Evolutionary conservation across 257 asterid genomes (phyloP), one percentile per base, ranked within the genome.

Genomic region (Hygrophila difformis): DNA sequence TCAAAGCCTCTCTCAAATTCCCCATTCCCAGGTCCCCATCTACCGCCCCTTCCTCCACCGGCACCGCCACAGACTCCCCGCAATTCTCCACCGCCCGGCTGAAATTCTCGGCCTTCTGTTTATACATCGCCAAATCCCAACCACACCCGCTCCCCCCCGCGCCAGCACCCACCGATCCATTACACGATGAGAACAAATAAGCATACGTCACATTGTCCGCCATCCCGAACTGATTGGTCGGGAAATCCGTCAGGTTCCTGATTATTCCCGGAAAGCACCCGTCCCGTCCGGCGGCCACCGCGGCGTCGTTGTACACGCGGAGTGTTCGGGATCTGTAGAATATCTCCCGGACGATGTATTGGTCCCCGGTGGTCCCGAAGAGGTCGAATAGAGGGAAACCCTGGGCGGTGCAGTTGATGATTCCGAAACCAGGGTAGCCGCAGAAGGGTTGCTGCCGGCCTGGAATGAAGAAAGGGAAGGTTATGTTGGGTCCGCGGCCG

Each of bases 141-240:
- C 36, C 13, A 1, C 41, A n/a, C n/a, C n/a, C 62, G 8, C 41
- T 6, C 5, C 28, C 53, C 8, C 17, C 19, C 26, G 12, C 41
- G 20, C 14, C 0, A 44, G 2, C 48, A 60, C 5, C 1, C n/a
- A n/a, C n/a, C n/a, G 48, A 8, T 0, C 0, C 7, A 0, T 2
- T 18, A 52, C 94, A 83, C 17, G 75, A 60, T 2, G 79, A 70
- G 29, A 79, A 50, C 46, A 79, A 39, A 46, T 47, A 49, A 28
- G 72, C 71, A 3, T 1, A 3, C 13, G 72, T 50, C n/a, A 15
- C 31, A 12, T 23, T 54, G 1, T 29, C 19, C 0, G 12, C 35
- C 2, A 7, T 43, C 1, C 16, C 1, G 4, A 57, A 57, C 8
- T 18, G 36, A 0, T 1, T 5, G 16, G 18, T 0, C 2, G n/a